Percentiles rank a stretch among this genome's conserved stretches.
Conservation (phyloP, 495 filamentous ascomycete species). For the Cercophora newfieldiana region DNA sequence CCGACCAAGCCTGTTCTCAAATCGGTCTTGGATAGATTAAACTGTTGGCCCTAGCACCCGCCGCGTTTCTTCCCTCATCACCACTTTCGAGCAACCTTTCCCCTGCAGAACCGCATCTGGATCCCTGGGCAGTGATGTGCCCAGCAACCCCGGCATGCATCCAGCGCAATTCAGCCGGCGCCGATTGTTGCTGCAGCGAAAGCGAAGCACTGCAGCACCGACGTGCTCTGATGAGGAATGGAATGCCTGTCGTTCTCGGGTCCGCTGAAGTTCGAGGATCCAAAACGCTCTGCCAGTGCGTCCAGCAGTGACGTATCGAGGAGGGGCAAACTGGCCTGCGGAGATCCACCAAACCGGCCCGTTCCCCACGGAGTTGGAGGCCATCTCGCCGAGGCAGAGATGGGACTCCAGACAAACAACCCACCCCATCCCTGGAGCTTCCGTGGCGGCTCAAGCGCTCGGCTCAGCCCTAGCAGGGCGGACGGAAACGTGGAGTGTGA, state of each 20-base stretch:
- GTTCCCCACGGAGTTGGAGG: not conserved
- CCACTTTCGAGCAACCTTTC: not conserved
- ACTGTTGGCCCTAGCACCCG: conserved; percentile 23
- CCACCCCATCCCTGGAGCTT: not conserved
- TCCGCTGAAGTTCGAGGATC: no score
- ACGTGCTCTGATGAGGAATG: not conserved
- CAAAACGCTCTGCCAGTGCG: not conserved
- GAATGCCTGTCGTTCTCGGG: not conserved
- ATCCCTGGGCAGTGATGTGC: not conserved
- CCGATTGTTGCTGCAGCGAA: not conserved
- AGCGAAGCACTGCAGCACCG: not conserved
- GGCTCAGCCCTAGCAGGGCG: conserved; percentile 24
- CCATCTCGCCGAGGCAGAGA: not conserved
- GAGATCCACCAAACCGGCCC: not conserved
- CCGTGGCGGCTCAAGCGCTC: conserved; percentile 12
- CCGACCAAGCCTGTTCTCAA: conserved; percentile 30
- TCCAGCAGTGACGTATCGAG: not conserved
- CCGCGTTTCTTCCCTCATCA: not conserved
- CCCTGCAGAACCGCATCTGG: conserved; percentile 11
- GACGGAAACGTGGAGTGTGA: conserved; percentile 13
- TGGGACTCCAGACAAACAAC: not conserved
- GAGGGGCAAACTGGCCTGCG: not conserved
- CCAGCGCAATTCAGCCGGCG: conserved; percentile 21
- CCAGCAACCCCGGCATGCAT: conserved; percentile 15
- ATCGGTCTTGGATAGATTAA: conserved; percentile 35